A percentile compares a stretch with the other conserved stretches of the same genome.
phyloP scores from a whole-genome alignment of 169 alveolate genomes.

The Amoebophrya sp. region DNA sequence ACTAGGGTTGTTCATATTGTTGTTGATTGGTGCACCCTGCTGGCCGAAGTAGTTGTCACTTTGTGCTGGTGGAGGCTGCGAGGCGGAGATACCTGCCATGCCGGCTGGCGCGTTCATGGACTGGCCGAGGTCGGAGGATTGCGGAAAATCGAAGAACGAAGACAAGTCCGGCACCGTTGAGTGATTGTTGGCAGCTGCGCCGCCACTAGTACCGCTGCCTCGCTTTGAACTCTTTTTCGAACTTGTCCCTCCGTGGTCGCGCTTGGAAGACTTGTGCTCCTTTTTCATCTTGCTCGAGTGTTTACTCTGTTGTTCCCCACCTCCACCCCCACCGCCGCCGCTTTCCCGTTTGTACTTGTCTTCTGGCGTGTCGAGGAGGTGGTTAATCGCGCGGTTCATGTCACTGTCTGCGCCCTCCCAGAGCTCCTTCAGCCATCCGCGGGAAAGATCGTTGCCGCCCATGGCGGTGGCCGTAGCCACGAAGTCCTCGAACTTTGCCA shows the following conservation, averaged over 20 bases:
- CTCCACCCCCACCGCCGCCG: no score
- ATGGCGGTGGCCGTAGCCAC: background rate
- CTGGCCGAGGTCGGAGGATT: background rate
- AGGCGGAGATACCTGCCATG: background rate
- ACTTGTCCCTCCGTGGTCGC: no score
- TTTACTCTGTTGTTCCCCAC: no score
- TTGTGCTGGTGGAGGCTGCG: no score
- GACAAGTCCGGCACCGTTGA: background rate
- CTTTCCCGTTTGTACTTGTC: conserved; percentile 13
- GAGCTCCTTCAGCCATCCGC: conserved; percentile 27
- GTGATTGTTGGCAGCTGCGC: background rate
- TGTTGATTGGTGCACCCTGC: no score
- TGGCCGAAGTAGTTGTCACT: no score
- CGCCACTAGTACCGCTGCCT: background rate
- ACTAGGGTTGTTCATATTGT: no score
- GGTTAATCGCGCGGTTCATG: conserved; percentile 30
- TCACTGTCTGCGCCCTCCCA: conserved; percentile 35
- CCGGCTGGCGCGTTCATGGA: background rate
- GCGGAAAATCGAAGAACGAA: background rate
- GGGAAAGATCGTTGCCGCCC: conserved; percentile 22
- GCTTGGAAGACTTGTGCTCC: no score
- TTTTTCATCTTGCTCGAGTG: no score
- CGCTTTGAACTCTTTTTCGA: no score
- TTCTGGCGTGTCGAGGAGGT: conserved; percentile 30
- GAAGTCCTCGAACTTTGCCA: background rate